Evolutionary conservation across 768 basidiomycete genomes (phyloP).

Genomic region (Boletellus emodensis): DNA sequence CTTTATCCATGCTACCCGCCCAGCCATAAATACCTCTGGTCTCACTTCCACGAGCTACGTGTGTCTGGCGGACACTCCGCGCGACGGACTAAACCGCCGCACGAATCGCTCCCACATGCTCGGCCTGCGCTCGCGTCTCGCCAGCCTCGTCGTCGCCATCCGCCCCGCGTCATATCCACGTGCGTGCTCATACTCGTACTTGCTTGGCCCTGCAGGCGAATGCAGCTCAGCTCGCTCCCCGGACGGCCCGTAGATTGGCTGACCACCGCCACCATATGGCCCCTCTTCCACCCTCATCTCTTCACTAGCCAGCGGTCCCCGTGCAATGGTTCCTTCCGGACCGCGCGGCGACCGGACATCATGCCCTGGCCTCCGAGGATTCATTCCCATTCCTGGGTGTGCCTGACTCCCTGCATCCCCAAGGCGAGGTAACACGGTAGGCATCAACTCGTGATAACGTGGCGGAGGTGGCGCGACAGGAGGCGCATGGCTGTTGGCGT

Average conservation of each 20-base stretch:
- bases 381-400: slow-evolving; percentile 10
- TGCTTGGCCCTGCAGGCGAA: neutral
- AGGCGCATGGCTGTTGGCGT: slow-evolving; percentile 7
- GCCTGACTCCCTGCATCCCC: slow-evolving; percentile 24
- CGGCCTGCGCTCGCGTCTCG: slow-evolving; percentile 16
- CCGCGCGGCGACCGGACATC: slow-evolving; percentile 6
- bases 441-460: slow-evolving; percentile 19
- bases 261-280: neutral
- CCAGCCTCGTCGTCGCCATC: neutral
- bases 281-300: slow-evolving; percentile 11
- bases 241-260: slow-evolving; percentile 2
- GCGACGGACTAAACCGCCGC: slow-evolving; percentile 21
- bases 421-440: slow-evolving; percentile 15
- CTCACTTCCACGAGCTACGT: slow-evolving; percentile 7
- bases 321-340: neutral
- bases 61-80: slow-evolving; percentile 15
- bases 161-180: neutral
- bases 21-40: neutral
- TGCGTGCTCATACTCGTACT: slow-evolving; percentile 7
- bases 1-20: neutral
- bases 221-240: slow-evolving; percentile 6
- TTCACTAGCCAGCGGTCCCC: slow-evolving; percentile 9
- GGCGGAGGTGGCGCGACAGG: slow-evolving; percentile 13
- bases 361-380: slow-evolving; percentile 18
- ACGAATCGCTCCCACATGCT: slow-evolving; percentile 26